Evolutionary conservation across 768 basidiomycete species (phyloP).

Genomic region (Calocybe cyanea): DNA sequence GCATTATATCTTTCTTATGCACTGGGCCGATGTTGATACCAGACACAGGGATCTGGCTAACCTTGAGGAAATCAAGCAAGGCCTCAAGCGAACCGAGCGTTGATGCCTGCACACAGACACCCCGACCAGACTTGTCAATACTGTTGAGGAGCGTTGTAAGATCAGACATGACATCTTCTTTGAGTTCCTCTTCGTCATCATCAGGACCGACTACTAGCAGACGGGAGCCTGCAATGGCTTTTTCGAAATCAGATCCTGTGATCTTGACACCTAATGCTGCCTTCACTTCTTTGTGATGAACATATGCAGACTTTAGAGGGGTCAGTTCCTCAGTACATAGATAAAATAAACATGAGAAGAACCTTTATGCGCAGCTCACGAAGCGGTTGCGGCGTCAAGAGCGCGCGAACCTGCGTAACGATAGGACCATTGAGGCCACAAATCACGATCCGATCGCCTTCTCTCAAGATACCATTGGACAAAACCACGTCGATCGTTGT

Average conservation of each 20-base stretch:
- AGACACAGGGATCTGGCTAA: conserved; percentile 94
- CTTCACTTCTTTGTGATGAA: conserved; percentile 96
- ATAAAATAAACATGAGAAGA: conserved; percentile 16
- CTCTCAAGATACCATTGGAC: conserved; percentile 88
- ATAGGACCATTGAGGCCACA: conserved; percentile 98
- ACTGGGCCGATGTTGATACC: conserved; percentile 98
- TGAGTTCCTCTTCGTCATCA: conserved; percentile 93
- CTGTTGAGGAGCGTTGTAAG: conserved; percentile 83
- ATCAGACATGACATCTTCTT: conserved; percentile 96
- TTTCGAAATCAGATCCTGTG: conserved; percentile 91
- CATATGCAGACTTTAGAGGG: conserved; percentile 75
- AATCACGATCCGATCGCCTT: conserved; percentile 92
- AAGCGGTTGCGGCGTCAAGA: conserved; percentile 94
- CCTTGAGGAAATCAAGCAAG: conserved; percentile 90
- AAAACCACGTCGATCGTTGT: conserved; percentile 97
- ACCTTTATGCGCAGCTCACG: conserved; percentile 96
- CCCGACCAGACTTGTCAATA: conserved; percentile 93
- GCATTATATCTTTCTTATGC: conserved; percentile 93
- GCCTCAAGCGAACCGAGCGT: conserved; percentile 97
- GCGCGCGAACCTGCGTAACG: conserved; percentile 88
- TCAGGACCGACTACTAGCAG: conserved; percentile 91
- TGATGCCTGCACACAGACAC: conserved; percentile 96
- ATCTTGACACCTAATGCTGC: conserved; percentile 97
- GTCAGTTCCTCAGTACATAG: conserved; percentile 3
- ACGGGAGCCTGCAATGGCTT: conserved; percentile 96